Evolutionary conservation across 2,329 filamentous ascomycete species (phyloP), one percentile per base, ranked within the genome.

Genomic region (Botrytis squamosa): DNA sequence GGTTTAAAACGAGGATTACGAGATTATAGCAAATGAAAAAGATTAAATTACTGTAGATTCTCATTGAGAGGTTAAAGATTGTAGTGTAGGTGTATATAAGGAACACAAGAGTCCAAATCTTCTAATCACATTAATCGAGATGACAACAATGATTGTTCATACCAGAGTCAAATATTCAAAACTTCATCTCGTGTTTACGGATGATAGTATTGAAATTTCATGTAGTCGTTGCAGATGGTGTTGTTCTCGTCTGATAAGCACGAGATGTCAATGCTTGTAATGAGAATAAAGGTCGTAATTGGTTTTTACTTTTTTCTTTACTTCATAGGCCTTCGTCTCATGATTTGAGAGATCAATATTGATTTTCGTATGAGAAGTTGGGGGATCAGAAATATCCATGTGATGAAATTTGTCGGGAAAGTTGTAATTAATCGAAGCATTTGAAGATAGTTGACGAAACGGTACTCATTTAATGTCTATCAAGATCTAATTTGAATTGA

Each of bases 341-440:
- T 38, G 0, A 14, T 38, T 38, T 5, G 1, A 4, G 4, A 14
- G 20, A 6, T 0, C 6, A 7, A 38, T 36, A 60, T 22, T 7
- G 0, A 6, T 36, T 38, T 20, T 60, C 33, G 0, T 4, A 18
- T 14, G 4, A 18, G 20, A 22, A 10, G 18, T 60, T 59, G n/a
- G 25, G 5, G 4, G 5, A 52, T 52, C 4, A n/a, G 49, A n/a
- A 52, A 3, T 25, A 55, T 55, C 5, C 0, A n/a, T 55, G 6
- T 1, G 25, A 55, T 16, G 5, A 55, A 6, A 55, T n/a, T n/a
- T 5, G 12, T n/a, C 10, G 25, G 25, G 5, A n/a, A n/a, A n/a
- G 12, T 55, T n/a, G 12, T n/a, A 5, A 7, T n/a, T 6, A 6
- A n/a, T 16, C 8, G 25, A n/a, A n/a, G 25, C 5, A n/a, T 55